These are phyloP conservation scores for Leishmania turanica DNA, from an alignment of 208 protist species.

Conservation along the genomic window DNA sequence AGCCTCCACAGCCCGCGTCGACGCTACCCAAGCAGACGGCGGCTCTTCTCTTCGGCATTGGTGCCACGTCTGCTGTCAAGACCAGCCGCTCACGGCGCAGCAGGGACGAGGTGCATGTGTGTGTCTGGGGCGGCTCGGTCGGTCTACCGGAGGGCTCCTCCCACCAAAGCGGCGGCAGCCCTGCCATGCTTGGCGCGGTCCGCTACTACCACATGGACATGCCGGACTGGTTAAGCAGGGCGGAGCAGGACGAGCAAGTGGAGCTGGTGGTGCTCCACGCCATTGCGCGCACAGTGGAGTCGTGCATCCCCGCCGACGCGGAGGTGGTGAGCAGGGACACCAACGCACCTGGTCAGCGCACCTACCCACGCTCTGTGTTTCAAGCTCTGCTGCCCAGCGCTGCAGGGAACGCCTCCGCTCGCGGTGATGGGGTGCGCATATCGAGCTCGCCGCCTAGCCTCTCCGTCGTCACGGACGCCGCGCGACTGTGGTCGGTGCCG, in stretches of 20 bases:
- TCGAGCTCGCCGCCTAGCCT: background rate
- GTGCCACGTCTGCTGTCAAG: constrained; percentile 58
- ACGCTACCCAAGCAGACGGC: background rate
- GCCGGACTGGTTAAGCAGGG: constrained; percentile 28
- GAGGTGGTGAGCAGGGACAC: background rate
- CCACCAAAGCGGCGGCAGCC: background rate
- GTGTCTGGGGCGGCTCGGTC: constrained; percentile 40
- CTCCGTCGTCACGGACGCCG: background rate
- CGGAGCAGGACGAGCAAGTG: constrained; percentile 57
- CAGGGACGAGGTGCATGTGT: constrained; percentile 49
- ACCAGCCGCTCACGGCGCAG: constrained; percentile 39
- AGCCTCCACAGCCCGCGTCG: background rate
- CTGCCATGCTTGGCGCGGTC: constrained; percentile 11
- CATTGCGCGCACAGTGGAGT: constrained; percentile 27
- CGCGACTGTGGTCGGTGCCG: constrained; percentile 19
- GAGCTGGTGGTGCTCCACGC: constrained; percentile 51
- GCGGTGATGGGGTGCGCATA: background rate
- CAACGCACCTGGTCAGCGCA: background rate
- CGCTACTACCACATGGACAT: constrained; percentile 44
- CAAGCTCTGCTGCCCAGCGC: constrained; percentile 4
- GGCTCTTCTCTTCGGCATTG: constrained; percentile 51
- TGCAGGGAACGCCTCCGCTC: background rate
- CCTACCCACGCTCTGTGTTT: constrained; percentile 7
- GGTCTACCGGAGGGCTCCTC: background rate
- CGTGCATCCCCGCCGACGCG: constrained; percentile 7